Percentiles rank a stretch among this genome's conserved stretches.
Evolutionary conservation across 345 rosid genomes (phyloP).

Genomic region (Camelina hispida): DNA sequence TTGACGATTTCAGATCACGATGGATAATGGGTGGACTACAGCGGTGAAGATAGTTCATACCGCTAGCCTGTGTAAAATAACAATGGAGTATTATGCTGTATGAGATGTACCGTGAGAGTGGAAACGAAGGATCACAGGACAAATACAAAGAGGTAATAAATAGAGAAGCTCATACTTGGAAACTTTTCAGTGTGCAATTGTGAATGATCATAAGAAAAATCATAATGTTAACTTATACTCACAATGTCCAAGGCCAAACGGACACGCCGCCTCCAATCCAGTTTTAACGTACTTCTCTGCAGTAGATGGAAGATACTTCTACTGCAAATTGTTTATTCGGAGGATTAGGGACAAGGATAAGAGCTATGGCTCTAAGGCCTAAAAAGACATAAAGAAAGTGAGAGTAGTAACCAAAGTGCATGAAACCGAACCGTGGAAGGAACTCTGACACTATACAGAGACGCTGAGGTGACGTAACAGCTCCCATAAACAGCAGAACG

Average conservation of each 20-base stretch:
- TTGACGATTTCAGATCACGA: slow-evolving; percentile 98
- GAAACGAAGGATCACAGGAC: slow-evolving; percentile 28
- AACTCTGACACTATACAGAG: slow-evolving; percentile 98
- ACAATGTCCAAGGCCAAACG: slow-evolving; percentile 91
- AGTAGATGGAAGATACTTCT: slow-evolving; percentile 94
- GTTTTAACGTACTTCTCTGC: slow-evolving; percentile 71
- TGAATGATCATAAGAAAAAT: background rate
- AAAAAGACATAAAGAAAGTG: slow-evolving; percentile 26
- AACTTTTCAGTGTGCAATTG: background rate
- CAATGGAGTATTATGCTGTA: slow-evolving; percentile 29
- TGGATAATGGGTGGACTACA: slow-evolving; percentile 92
- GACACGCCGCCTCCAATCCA: slow-evolving; percentile 89
- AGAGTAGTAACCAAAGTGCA: slow-evolving; percentile 27
- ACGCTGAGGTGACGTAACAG: slow-evolving; percentile 84
- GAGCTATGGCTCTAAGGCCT: slow-evolving; percentile 15
- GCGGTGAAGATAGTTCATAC: slow-evolving; percentile 95
- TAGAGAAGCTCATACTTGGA: slow-evolving; percentile 8
- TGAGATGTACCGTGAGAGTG: slow-evolving; percentile 14
- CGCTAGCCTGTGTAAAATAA: slow-evolving; percentile 74
- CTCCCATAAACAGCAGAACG: slow-evolving; percentile 96
- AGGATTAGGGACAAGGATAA: slow-evolving; percentile 21
- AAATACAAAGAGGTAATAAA: slow-evolving; percentile 10
- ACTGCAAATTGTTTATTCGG: slow-evolving; percentile 49
- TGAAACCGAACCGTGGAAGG: slow-evolving; percentile 84
- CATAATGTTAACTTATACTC: slow-evolving; percentile 46